Evolutionary conservation across 1,139 yeast genomes (phyloP).

Genomic region (Yamadazyma buinensis): DNA sequence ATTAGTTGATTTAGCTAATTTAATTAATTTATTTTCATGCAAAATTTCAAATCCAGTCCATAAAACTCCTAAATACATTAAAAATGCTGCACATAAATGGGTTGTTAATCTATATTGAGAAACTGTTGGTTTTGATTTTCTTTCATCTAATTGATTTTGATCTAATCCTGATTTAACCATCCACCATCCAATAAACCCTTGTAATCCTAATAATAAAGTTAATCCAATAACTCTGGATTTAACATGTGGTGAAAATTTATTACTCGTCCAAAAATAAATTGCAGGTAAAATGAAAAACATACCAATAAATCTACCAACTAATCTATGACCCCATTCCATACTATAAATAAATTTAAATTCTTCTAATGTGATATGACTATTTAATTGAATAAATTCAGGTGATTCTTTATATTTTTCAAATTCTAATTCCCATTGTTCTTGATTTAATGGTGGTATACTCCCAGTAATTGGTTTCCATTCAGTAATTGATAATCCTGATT

Average conservation of each 20-base stretch:
- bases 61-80: slow-evolving; percentile 82
- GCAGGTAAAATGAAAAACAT: slow-evolving; percentile 81
- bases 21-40: slow-evolving; percentile 64
- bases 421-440: slow-evolving; percentile 81
- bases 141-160: slow-evolving; percentile 70
- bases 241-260: slow-evolving; percentile 65
- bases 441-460: slow-evolving; percentile 77
- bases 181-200: slow-evolving; percentile 99
- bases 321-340: slow-evolving; percentile 98
- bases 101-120: slow-evolving; percentile 93
- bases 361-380: slow-evolving; percentile 85
- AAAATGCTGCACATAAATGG: slow-evolving; percentile 90
- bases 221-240: slow-evolving; percentile 68
- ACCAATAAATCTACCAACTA: slow-evolving; percentile 91
- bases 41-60: slow-evolving; percentile 86
- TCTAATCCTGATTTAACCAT: slow-evolving; percentile 97
- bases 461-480: slow-evolving; percentile 99
- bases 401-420: slow-evolving; percentile 76
- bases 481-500: slow-evolving; percentile 92
- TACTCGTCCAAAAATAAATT: slow-evolving; percentile 65
- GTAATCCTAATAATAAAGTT: slow-evolving; percentile 77
- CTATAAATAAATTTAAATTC: slow-evolving; percentile 93
- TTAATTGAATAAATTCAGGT: slow-evolving; percentile 87
- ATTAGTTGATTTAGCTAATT: slow-evolving; percentile 34
- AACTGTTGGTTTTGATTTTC: slow-evolving; percentile 90